A percentile compares a stretch with the other conserved stretches of the same genome.
phyloP scores from a whole-genome alignment of 345 rosid species.

The Cochlearia excelsa region DNA sequence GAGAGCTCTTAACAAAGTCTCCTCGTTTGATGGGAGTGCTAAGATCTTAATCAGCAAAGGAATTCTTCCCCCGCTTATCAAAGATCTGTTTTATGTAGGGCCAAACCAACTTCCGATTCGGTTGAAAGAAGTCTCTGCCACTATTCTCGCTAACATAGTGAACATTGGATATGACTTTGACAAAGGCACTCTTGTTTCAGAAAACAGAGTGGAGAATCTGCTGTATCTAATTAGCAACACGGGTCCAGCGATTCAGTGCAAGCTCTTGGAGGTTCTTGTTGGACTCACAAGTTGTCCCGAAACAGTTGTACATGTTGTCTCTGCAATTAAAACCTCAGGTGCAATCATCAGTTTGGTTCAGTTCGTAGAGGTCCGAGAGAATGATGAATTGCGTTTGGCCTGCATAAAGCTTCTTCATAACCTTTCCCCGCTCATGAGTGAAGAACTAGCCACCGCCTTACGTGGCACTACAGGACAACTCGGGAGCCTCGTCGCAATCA shows the following conservation, averaged over 20 bases:
- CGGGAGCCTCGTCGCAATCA: conserved; percentile 60
- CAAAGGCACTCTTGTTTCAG: conserved; percentile 72
- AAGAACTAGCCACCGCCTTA: conserved; percentile 72
- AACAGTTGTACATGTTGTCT: conserved; percentile 63
- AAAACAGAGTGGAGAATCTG: conserved; percentile 69
- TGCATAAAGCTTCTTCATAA: conserved; percentile 83
- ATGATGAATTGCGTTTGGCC: conserved; percentile 60
- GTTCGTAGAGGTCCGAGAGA: conserved; percentile 71
- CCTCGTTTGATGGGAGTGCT: conserved; percentile 78
- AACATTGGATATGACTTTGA: conserved; percentile 73
- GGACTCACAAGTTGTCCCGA: conserved; percentile 66
- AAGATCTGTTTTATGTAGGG: conserved; percentile 75
- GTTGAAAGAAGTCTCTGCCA: conserved; percentile 88
- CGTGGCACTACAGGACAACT: conserved; percentile 88
- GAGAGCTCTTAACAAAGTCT: conserved; percentile 83
- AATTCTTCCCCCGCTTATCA: conserved; percentile 87
- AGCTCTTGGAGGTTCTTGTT: conserved; percentile 93
- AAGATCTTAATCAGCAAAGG: conserved; percentile 75
- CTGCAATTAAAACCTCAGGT: conserved; percentile 88
- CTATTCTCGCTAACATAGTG: conserved; percentile 86
- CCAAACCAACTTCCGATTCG: conserved; percentile 75
- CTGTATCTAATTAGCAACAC: conserved; percentile 91
- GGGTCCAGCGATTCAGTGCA: conserved; percentile 93
- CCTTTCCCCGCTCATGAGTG: conserved; percentile 78
- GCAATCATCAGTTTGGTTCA: conserved; percentile 94